Evolutionary conservation across 78 protist species (phyloP).

Genomic region (Isochrysis galbana): DNA sequence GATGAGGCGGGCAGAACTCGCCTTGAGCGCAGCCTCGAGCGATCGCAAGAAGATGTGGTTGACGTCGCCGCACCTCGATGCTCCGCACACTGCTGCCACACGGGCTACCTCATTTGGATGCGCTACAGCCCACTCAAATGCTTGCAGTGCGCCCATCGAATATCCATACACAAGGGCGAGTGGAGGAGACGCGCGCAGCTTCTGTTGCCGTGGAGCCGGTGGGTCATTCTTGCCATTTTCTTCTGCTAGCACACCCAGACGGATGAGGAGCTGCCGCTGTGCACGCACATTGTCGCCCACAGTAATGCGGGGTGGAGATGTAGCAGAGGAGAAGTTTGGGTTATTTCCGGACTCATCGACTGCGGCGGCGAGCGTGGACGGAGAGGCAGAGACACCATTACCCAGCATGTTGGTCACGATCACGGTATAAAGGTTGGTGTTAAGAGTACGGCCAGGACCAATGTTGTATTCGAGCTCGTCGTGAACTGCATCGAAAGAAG

Average conservation of each 20-base stretch:
- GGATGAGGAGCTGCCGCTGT: neutral
- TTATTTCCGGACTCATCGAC: neutral
- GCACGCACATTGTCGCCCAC: constrained; percentile 25
- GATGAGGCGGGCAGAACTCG: too few species aligned
- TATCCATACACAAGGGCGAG: constrained; percentile 21
- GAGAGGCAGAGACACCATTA: constrained; percentile 29
- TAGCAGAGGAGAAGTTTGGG: too few species aligned
- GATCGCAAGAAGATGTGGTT: neutral
- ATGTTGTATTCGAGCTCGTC: constrained; percentile 27
- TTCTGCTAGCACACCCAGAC: too few species aligned
- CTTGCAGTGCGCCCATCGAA: constrained; percentile 39
- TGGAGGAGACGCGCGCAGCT: neutral
- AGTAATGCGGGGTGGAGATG: neutral
- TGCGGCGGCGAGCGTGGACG: neutral
- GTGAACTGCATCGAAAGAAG: constrained; percentile 29
- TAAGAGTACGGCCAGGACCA: constrained; percentile 11
- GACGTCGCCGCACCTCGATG: neutral
- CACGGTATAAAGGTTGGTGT: neutral
- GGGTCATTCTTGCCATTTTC: too few species aligned
- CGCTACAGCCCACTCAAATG: constrained; percentile 15
- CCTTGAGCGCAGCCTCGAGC: constrained; percentile 19
- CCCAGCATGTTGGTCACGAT: neutral
- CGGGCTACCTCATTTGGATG: neutral
- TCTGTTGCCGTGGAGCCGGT: too few species aligned
- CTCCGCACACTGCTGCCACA: constrained; percentile 23